These are phyloP conservation scores for Fusarium continuum DNA, from an alignment of 2,329 filamentous ascomycete species.

Conservation along the genomic window DNA sequence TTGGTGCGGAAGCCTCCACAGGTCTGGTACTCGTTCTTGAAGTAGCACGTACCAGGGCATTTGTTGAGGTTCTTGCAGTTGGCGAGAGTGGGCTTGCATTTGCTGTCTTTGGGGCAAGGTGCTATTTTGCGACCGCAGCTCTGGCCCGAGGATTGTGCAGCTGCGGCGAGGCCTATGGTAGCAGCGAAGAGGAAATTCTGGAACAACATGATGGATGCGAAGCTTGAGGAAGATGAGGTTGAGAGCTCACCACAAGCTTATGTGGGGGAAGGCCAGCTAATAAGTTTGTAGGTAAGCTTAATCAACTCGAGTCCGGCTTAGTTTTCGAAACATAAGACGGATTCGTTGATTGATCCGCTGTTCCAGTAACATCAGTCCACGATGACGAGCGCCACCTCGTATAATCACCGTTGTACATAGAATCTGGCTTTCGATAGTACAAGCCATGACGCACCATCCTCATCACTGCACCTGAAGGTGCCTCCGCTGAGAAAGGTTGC, in stretches of 20 bases:
- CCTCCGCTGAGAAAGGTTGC: not conserved
- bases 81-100: constrained; percentile 38
- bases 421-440: not conserved
- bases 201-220: constrained; percentile 36
- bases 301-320: not conserved
- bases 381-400: constrained; percentile 26
- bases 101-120: constrained; percentile 39
- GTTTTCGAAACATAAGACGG: not conserved
- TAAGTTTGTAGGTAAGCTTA: constrained; percentile 14
- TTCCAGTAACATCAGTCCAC: not conserved
- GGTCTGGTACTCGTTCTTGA: constrained; percentile 44
- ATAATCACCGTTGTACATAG: not conserved
- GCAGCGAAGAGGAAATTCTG: constrained; percentile 30
- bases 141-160: constrained; percentile 12
- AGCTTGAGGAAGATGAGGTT: not conserved
- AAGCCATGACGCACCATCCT: constrained; percentile 9
- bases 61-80: constrained; percentile 42
- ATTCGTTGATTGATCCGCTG: not conserved
- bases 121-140: constrained; percentile 46
- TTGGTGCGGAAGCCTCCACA: constrained; percentile 46
- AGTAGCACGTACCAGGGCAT: constrained; percentile 45
- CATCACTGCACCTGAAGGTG: not conserved
- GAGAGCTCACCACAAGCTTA: not conserved
- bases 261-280: not conserved
- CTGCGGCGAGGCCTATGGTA: constrained; percentile 30